Percentiles rank a stretch among this genome's conserved stretches.
Evolutionary conservation across 208 protist genomes (phyloP).

Genomic region (Acanthamoeba culbertsoni): DNA sequence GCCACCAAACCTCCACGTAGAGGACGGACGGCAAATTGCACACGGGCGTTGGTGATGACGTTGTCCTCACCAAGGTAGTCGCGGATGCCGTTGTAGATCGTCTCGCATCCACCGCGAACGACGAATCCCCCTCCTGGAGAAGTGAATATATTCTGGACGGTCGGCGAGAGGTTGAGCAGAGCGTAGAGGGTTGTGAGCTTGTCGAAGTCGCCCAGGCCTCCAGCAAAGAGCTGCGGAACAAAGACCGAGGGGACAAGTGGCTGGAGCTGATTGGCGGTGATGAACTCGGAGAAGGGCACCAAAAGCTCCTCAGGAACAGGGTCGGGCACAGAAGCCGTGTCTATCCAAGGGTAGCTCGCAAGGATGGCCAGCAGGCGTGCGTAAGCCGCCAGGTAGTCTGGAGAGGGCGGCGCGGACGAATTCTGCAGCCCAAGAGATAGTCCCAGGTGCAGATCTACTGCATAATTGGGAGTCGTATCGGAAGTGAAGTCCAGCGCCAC

Average conservation of each 20-base stretch:
- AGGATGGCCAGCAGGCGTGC: not conserved
- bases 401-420: not conserved
- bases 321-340: not conserved
- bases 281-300: conserved; percentile 17
- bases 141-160: not conserved
- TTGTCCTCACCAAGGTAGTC: not conserved
- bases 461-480: not conserved
- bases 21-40: not conserved
- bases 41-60: not conserved
- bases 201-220: conserved; percentile 27
- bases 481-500: not conserved
- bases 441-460: not conserved
- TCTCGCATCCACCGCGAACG: not conserved
- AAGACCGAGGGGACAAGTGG: not conserved
- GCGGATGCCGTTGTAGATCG: conserved; percentile 34
- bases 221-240: not conserved
- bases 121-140: not conserved
- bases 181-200: conserved; percentile 27
- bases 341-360: not conserved
- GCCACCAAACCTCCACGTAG: not conserved
- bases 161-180: conserved; percentile 17
- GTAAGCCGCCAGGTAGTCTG: not conserved
- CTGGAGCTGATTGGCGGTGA: not conserved
- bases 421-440: not conserved
- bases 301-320: not conserved